Conservation (phyloP, 2,329 filamentous ascomycete species). For the Chalaropsis ovoidea region DNA sequence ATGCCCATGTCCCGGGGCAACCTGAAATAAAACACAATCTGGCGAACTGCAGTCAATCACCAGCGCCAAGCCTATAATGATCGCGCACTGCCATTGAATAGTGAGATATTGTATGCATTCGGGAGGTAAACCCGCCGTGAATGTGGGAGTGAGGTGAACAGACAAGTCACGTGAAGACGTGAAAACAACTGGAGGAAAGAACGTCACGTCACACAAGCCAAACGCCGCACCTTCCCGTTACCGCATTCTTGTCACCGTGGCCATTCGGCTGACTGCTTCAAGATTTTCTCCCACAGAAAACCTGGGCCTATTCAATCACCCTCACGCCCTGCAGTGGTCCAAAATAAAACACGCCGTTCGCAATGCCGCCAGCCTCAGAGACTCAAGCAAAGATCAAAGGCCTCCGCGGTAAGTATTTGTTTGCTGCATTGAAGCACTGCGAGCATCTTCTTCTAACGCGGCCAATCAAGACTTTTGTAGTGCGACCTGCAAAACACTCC, state of each 20-base stretch:
- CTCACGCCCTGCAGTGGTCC: not conserved
- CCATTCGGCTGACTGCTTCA: not conserved
- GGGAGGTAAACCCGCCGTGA: not conserved
- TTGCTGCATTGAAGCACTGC: not conserved
- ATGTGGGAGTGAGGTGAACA: not conserved
- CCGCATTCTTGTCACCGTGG: not conserved
- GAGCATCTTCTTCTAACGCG: not conserved
- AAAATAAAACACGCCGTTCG: not conserved
- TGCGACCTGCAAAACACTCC: slow-evolving; percentile 21
- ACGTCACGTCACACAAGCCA: not conserved
- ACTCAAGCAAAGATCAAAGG: slow-evolving; percentile 10
- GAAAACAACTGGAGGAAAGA: not conserved
- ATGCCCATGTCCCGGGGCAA: not conserved
- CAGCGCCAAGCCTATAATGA: not conserved
- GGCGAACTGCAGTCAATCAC: not conserved
- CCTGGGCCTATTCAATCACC: not conserved
- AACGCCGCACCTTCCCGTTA: not conserved
- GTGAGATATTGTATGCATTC: not conserved
- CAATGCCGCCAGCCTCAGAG: not conserved
- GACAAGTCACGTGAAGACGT: not conserved
- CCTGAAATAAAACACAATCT: not conserved
- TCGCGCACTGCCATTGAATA: not conserved
- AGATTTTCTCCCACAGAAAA: not conserved
- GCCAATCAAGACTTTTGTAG: slow-evolving; percentile 21
- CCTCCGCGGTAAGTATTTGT: slow-evolving; percentile 5